Percentiles rank a stretch among this genome's conserved stretches.
Evolutionary conservation across 106 monocot species (phyloP).

Genomic region (Triglochin maritima): DNA sequence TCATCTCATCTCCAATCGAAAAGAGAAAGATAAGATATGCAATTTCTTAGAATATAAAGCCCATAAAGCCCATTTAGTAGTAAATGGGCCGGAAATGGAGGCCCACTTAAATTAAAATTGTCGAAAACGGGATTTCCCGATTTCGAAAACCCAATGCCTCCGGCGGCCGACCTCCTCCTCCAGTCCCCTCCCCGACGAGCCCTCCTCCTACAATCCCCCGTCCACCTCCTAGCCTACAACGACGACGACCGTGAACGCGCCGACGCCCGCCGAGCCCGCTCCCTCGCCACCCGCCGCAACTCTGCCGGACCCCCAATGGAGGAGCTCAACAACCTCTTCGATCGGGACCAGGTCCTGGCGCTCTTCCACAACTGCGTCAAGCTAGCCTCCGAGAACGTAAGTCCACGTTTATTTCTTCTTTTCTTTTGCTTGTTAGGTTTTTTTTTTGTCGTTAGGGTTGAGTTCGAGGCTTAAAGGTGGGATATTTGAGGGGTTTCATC

Average conservation of each 20-base stretch:
- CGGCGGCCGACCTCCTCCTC: no score
- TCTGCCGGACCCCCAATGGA: conserved; percentile 16
- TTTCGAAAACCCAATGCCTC: no score
- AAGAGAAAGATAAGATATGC: no score
- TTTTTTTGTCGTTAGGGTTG: not conserved
- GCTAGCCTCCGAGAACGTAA: conserved; percentile 85
- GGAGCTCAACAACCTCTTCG: conserved; percentile 21
- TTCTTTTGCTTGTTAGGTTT: not conserved
- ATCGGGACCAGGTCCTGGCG: conserved; percentile 69
- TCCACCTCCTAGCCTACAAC: conserved; percentile 55
- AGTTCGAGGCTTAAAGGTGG: no score
- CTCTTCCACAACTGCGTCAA: conserved; percentile 96
- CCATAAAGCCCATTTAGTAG: no score
- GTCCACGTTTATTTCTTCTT: not conserved
- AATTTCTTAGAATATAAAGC: no score
- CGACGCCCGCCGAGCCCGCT: conserved; percentile 61
- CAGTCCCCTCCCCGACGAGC: not conserved
- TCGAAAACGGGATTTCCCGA: no score
- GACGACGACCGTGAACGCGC: conserved; percentile 90
- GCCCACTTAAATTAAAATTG: no score
- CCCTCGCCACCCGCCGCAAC: conserved; percentile 45
- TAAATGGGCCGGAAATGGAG: no score
- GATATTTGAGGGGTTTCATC: no score
- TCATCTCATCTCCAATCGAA: no score
- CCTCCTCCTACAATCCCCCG: conserved; percentile 32